Base-by-base conservation (phyloP, 2,329 filamentous ascomycete genomes). In the Penicillium sumatraense region DNA sequence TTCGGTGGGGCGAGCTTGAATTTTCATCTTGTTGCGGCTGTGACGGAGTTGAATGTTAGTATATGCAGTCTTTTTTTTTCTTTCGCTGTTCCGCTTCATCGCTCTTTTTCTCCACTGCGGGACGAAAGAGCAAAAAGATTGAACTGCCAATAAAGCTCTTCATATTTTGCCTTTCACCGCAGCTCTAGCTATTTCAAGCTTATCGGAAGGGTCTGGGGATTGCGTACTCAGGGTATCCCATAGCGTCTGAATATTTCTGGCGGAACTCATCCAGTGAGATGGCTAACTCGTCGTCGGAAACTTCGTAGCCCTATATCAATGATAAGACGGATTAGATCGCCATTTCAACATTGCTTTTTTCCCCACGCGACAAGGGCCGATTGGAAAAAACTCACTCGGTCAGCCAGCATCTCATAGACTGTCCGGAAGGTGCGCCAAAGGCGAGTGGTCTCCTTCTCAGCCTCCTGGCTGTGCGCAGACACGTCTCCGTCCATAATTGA, bases 401-500 rank as follows among this genome's bases (percentile, higher is more conserved):
- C 95, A 59, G 85, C 82, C 66, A 95, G 89, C 93, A 99, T 96
- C 82, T 99, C 91, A 76, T 96, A 91, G 46, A 92, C 87, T 8
- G 95, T 99, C 76, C 87, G 87, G 86, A 91, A 96, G 67, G 93
- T 91, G 75, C 93, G 90, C 93, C 95, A 99, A 65, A 97, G 86
- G 72, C 90, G 87, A 62, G 85, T 82, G 68, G 75, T 74, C 63
- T 77, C 73, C 62, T 69, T 71, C 56, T 74, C 69, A 52, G 73
- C 72, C 31, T 77, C 75, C 27, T 66, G 68, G 53, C 72, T 72
- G 54, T 68, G 63, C 50, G 63, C 54, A 29, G 70, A 68, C 27
- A 67, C 70, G 35, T 76, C 73, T 20, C 73, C 74, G 50, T 78
- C 75, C 75, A 77, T 77, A 57, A 44, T 60, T 24, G 23, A n/a